These are phyloP conservation scores for Hyphodiscus sp. DNA, from an alignment of 2,329 filamentous ascomycete genomes.

Conservation along the genomic window DNA sequence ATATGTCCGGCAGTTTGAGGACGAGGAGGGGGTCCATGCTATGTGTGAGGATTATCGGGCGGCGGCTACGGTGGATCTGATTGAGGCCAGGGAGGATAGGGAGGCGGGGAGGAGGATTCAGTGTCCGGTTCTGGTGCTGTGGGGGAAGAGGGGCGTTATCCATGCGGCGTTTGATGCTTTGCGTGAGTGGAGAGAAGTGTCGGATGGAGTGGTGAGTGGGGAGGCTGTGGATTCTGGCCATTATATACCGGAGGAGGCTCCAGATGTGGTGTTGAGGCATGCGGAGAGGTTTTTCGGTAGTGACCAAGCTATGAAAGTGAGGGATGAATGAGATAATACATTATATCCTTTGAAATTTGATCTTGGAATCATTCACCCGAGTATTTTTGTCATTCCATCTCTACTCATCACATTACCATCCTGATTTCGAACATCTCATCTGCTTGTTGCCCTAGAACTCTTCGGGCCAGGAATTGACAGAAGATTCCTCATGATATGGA, in stretches of 20 bases:
- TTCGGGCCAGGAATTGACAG: too few relatives aligned
- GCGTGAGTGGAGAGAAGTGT: slow-evolving; percentile 45
- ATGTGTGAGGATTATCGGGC: slow-evolving; percentile 53
- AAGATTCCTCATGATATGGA: too few relatives aligned
- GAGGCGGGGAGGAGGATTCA: slow-evolving; percentile 37
- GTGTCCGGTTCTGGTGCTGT: slow-evolving; percentile 43
- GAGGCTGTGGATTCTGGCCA: slow-evolving; percentile 41
- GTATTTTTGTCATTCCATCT: too few relatives aligned
- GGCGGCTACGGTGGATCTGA: slow-evolving; percentile 44
- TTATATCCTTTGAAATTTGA: too few relatives aligned
- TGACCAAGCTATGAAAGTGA: neutral
- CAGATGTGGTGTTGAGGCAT: slow-evolving; percentile 38
- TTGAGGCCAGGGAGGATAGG: slow-evolving; percentile 41
- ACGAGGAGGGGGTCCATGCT: slow-evolving; percentile 37
- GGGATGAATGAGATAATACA: neutral
- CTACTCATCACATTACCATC: too few relatives aligned
- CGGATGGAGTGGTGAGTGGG: slow-evolving; percentile 34
- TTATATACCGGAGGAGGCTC: slow-evolving; percentile 45
- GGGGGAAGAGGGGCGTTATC: slow-evolving; percentile 43
- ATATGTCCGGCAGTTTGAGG: slow-evolving; percentile 21
- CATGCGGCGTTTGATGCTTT: slow-evolving; percentile 43
- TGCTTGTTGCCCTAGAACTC: too few relatives aligned
- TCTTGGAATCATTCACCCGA: too few relatives aligned
- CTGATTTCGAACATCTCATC: too few relatives aligned
- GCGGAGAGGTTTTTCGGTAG: slow-evolving; percentile 35